Conservation (phyloP, 495 filamentous ascomycete genomes). For the Astrothelium subdiscretum region DNA sequence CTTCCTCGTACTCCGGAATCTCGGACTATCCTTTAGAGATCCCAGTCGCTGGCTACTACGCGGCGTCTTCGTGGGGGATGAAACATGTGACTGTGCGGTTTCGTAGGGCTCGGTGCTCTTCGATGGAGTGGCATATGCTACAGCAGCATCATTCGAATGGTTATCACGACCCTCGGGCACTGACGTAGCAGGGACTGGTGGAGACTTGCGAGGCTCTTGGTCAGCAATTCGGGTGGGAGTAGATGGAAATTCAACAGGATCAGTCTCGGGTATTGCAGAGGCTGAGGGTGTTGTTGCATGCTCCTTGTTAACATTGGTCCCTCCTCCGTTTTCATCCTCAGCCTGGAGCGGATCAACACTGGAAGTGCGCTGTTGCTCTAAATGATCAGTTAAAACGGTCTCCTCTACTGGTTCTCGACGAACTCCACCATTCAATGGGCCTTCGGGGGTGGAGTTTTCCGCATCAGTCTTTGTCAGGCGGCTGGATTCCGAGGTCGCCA, state of each 20-base stretch:
- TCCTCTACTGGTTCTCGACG: neutral
- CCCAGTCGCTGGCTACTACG: neutral
- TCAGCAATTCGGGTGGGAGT: neutral
- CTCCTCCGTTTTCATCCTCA: neutral
- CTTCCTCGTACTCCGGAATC: conserved; percentile 8
- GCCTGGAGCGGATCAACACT: neutral
- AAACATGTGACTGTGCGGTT: conserved; percentile 17
- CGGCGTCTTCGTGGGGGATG: conserved; percentile 7
- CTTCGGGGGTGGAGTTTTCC: neutral
- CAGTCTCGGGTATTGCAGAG: neutral
- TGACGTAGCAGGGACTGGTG: neutral
- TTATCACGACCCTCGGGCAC: neutral
- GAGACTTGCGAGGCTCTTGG: neutral
- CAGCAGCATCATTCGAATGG: neutral
- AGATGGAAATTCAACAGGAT: neutral
- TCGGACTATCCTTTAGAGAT: neutral
- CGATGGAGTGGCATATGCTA: neutral
- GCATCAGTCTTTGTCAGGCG: neutral
- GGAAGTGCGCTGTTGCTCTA: too few species aligned
- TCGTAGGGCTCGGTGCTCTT: conserved; percentile 8
- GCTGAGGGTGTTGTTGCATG: neutral
- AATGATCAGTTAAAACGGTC: neutral
- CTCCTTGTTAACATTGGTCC: neutral
- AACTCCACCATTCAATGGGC: neutral
- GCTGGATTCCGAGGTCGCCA: neutral